Base-by-base conservation (phyloP, 805 yeast genomes). In the Millerozyma miso region DNA sequence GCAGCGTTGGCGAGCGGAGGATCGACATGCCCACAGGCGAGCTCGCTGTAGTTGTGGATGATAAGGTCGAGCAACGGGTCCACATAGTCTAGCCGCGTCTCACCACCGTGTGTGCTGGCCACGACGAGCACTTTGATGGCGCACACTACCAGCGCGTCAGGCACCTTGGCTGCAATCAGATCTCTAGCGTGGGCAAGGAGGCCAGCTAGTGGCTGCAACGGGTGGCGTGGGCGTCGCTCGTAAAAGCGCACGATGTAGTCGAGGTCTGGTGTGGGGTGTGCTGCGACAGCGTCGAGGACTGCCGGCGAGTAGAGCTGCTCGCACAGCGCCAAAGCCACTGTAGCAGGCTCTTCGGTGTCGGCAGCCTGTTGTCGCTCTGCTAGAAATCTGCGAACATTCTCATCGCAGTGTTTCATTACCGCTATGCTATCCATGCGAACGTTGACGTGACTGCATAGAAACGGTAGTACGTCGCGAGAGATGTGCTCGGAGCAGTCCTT, bases 1-100 rank as follows among this genome's bases (percentile, higher is more conserved):
- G 45, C 31, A 2, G 46, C 31, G 23, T 37, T 46, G 19, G 38
- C 31, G 13, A 13, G 31, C 7, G 10, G 13, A 6, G 29, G 33
- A 15, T 23, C 18, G 17, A 31, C 16, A 4, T n/a, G 14, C 4
- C 19, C 36, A 12, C 15, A n/a, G 17, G 37, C 38, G 13, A 38
- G 18, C 6, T n/a, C n/a, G 2, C 36, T 16, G 36, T 35, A 42
- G 14, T 39, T 41, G 32, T 35, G 26, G 29, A 46, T 46, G 10
- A 47, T 35, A 15, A 51, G 35, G 13, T 48, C 41, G 6, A 51
- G 16, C 35, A 51, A 40, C 4, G 45, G 37, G 4, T 52, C 38
- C 6, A 48, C 34, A 14, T 38, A 18, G 7, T 26, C 26, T 14
- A 17, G 31, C 31, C 29, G 37, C 39, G 31, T 26, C 12, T 37